These are phyloP conservation scores for Rhodomyrtus psidioides DNA, from an alignment of 441 rosid genomes.

Conservation along the genomic window DNA sequence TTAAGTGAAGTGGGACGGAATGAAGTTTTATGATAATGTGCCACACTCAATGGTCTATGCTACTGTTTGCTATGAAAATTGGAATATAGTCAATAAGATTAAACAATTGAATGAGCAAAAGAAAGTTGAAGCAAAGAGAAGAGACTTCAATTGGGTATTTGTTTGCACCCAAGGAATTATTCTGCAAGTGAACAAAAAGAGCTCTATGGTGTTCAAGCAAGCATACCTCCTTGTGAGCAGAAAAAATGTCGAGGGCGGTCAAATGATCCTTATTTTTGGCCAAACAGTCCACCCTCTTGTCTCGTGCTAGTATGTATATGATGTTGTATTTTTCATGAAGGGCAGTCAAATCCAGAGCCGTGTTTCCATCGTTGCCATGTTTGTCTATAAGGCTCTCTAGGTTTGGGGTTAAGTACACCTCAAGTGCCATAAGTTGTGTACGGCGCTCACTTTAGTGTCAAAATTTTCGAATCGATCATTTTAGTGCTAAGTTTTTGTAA, in stretches of 20 bases:
- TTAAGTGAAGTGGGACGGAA: not conserved
- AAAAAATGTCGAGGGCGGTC: not conserved
- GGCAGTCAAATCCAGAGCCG: not conserved
- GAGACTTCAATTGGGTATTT: not conserved
- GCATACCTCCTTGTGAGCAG: rapidly evolving
- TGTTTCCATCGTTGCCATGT: not conserved
- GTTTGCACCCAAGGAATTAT: not conserved
- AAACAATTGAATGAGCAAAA: not conserved
- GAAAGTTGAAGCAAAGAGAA: not conserved
- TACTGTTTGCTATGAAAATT: not conserved
- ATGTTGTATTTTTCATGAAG: not conserved
- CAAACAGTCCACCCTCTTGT: not conserved
- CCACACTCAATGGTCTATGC: not conserved
- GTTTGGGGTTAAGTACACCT: too few species aligned
- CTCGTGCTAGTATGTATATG: not conserved
- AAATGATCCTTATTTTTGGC: not conserved
- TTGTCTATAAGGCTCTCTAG: not conserved
- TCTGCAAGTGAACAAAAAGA: not conserved
- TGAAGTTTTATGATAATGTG: not conserved
- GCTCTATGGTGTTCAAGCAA: not conserved
- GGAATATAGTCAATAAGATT: not conserved
- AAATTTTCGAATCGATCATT: too few species aligned
- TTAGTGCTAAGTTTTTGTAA: too few species aligned
- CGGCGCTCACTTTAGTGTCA: too few species aligned
- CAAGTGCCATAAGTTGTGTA: too few species aligned